Evolutionary conservation across 2,329 filamentous ascomycete genomes (phyloP).

Genomic region (Fusarium protoensiforme): DNA sequence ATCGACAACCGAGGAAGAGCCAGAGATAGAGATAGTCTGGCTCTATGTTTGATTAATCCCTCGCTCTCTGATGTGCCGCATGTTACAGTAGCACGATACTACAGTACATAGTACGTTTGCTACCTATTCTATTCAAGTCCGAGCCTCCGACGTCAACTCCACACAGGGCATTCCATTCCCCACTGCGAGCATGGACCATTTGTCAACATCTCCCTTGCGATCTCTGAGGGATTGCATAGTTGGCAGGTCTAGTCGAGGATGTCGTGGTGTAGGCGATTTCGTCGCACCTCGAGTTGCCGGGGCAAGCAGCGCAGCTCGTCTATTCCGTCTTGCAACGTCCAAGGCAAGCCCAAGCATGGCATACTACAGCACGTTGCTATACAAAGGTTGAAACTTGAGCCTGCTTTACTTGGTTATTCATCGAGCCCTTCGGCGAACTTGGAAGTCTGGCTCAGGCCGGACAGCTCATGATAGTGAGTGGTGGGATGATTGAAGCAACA

Average conservation of each 20-base stretch:
- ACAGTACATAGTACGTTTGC: background rate
- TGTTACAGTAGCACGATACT: background rate
- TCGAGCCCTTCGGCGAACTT: background rate
- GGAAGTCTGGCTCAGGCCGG: background rate
- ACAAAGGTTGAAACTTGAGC: background rate
- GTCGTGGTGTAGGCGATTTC: background rate
- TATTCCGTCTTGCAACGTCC: background rate
- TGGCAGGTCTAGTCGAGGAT: background rate
- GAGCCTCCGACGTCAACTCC: background rate
- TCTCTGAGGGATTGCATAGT: background rate
- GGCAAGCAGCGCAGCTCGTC: background rate
- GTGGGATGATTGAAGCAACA: background rate
- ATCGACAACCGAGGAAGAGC: slow-evolving; percentile 16
- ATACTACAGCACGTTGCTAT: background rate
- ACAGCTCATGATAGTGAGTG: background rate
- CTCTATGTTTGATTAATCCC: background rate
- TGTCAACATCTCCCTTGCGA: background rate
- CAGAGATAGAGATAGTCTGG: background rate
- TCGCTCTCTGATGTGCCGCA: background rate
- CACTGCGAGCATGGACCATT: background rate
- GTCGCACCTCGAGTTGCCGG: background rate
- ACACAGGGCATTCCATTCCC: background rate
- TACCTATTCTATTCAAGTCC: background rate
- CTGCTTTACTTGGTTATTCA: background rate
- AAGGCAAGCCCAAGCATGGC: background rate